Evolutionary conservation across 257 asterid species (phyloP).

Genomic region (Scutellaria minor): DNA sequence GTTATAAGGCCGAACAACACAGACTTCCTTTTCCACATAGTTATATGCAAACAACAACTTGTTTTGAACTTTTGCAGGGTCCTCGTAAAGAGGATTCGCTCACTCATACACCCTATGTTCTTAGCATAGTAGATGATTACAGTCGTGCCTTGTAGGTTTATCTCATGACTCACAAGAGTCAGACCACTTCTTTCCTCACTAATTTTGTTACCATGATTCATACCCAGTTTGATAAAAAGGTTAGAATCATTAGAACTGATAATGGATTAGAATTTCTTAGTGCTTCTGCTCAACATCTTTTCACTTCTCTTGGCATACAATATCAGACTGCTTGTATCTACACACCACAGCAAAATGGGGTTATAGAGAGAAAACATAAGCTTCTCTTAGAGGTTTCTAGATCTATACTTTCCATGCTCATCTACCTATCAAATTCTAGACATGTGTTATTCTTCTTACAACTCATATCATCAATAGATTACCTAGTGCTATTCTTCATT

Average conservation of each 20-base stretch:
- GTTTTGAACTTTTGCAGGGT: not conserved
- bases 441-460: not conserved
- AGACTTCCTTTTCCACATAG: not conserved
- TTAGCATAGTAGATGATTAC: not conserved
- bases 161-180: not conserved
- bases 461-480: not conserved
- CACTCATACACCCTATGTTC: not conserved
- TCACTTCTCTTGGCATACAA: not conserved
- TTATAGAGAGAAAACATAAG: not conserved
- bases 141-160: not conserved
- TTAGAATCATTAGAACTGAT: not conserved
- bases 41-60: not conserved
- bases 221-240: not conserved
- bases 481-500: not conserved
- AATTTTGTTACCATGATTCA: not conserved
- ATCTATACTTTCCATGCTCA: not conserved
- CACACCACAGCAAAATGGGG: not conserved
- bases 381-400: not conserved
- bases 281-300: not conserved
- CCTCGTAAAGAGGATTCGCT: not conserved
- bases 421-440: not conserved
- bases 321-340: not conserved
- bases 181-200: not conserved
- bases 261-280: not conserved
- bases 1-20: not conserved